Percentiles rank a stretch among this genome's conserved stretches.
Evolutionary conservation across 2,329 filamentous ascomycete species (phyloP).

Genomic region (Penicillium sp.): DNA sequence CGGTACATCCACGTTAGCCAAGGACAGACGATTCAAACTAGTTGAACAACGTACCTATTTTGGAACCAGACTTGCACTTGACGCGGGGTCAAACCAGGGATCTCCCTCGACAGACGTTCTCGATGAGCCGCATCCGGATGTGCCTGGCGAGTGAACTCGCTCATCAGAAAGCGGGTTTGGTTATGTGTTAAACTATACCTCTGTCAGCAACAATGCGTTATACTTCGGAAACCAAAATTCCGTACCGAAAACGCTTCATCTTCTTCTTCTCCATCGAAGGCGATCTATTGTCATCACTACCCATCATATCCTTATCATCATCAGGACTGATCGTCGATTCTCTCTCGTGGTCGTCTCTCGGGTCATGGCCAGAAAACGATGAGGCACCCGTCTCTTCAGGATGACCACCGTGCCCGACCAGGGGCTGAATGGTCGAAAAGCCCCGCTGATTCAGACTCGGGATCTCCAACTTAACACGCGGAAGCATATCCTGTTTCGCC

Average conservation of each 20-base stretch:
- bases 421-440: slow-evolving; percentile 15
- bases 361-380: slow-evolving; percentile 12
- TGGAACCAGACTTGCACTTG: slow-evolving; percentile 99
- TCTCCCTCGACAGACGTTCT: slow-evolving; percentile 81
- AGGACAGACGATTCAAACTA: not conserved
- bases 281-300: slow-evolving; percentile 29
- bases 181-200: slow-evolving; percentile 77
- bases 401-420: slow-evolving; percentile 14
- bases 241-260: slow-evolving; percentile 45
- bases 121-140: slow-evolving; percentile 90
- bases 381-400: slow-evolving; percentile 13
- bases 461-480: slow-evolving; percentile 28
- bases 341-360: slow-evolving; percentile 16
- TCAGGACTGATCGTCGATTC: slow-evolving; percentile 27
- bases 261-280: slow-evolving; percentile 39
- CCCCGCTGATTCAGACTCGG: slow-evolving; percentile 21
- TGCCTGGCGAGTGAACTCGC: slow-evolving; percentile 90
- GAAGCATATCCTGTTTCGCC: slow-evolving; percentile 19
- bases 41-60: slow-evolving; percentile 66
- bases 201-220: not conserved
- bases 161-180: slow-evolving; percentile 96
- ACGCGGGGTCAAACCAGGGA: slow-evolving; percentile 83
- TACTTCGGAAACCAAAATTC: not conserved
- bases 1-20: not conserved
- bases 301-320: slow-evolving; percentile 29